phyloP scores from a whole-genome alignment of 2,329 filamentous ascomycete genomes.

The Microcera coccophila region DNA sequence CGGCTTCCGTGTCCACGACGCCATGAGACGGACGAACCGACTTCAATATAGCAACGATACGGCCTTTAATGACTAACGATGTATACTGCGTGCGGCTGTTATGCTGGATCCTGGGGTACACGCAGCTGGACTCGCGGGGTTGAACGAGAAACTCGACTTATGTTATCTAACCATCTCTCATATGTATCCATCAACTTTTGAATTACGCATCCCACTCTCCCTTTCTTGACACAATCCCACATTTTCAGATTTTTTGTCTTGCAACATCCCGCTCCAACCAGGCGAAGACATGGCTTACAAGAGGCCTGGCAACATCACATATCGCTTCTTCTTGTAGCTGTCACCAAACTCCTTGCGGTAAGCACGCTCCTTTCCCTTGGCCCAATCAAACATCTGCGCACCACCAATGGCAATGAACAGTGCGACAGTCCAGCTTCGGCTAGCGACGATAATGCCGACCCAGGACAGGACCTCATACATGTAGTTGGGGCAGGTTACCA shows the following conservation, averaged over 20 bases:
- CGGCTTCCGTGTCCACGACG: constrained; percentile 35
- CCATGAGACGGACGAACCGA: constrained; percentile 19
- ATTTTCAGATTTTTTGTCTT: no score
- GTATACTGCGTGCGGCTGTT: no score
- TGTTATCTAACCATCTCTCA: no score
- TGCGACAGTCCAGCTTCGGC: constrained; percentile 71
- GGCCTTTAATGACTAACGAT: neutral
- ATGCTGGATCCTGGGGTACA: no score
- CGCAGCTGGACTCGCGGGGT: no score
- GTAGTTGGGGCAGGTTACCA: constrained; percentile 97
- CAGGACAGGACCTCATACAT: constrained; percentile 88
- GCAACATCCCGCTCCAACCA: no score
- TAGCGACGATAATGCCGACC: constrained; percentile 76
- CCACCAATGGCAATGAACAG: constrained; percentile 72
- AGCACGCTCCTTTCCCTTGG: constrained; percentile 82
- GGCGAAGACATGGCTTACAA: constrained; percentile 54
- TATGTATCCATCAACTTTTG: no score
- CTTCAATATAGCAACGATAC: no score
- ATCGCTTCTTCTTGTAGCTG: constrained; percentile 93
- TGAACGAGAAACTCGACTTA: no score
- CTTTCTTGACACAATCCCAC: no score
- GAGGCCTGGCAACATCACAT: constrained; percentile 74
- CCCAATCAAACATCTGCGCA: constrained; percentile 83
- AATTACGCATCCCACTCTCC: no score
- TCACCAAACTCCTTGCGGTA: constrained; percentile 89